Evolutionary conservation across 2,329 filamentous ascomycete species (phyloP).

Genomic region (Ophiocordyceps camponoti-leonardi): DNA sequence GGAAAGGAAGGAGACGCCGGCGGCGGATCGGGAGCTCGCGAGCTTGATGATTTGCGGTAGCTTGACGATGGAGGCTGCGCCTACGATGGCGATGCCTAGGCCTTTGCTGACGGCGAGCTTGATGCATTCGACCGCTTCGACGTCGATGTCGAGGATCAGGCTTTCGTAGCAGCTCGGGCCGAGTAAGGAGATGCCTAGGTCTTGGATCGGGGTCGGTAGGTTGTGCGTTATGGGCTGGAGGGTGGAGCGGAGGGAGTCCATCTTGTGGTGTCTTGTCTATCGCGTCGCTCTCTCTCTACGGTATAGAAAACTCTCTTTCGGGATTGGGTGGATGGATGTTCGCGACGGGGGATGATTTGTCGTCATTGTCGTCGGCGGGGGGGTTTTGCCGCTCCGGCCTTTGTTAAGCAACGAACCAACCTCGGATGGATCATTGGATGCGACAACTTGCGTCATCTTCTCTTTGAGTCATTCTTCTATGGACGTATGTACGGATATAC

Average conservation of each 20-base stretch:
- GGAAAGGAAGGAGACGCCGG: slow-evolving; percentile 73
- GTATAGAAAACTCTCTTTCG: too few relatives aligned
- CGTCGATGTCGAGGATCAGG: slow-evolving; percentile 71
- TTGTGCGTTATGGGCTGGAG: slow-evolving; percentile 55
- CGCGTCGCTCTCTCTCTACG: neutral
- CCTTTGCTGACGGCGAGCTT: slow-evolving; percentile 85
- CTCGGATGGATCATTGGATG: neutral
- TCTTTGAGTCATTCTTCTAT: too few relatives aligned
- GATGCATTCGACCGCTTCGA: slow-evolving; percentile 59
- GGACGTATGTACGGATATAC: too few relatives aligned
- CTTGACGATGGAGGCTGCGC: slow-evolving; percentile 81
- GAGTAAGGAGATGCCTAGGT: slow-evolving; percentile 63
- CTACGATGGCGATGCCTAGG: slow-evolving; percentile 85
- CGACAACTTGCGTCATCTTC: neutral
- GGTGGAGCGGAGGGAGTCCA: slow-evolving; percentile 44
- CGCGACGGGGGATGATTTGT: neutral
- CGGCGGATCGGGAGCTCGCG: slow-evolving; percentile 58
- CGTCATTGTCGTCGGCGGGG: neutral
- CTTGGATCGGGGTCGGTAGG: slow-evolving; percentile 57
- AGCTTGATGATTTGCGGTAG: slow-evolving; percentile 95
- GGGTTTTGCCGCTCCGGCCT: neutral
- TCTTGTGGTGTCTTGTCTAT: slow-evolving; percentile 10
- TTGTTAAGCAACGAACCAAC: neutral
- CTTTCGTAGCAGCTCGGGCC: slow-evolving; percentile 72
- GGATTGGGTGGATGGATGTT: neutral